Percentiles rank a stretch among this genome's conserved stretches.
These are phyloP conservation scores for Pythium sukuiense DNA, from an alignment of 352 stramenopile species.

Conservation along the genomic window DNA sequence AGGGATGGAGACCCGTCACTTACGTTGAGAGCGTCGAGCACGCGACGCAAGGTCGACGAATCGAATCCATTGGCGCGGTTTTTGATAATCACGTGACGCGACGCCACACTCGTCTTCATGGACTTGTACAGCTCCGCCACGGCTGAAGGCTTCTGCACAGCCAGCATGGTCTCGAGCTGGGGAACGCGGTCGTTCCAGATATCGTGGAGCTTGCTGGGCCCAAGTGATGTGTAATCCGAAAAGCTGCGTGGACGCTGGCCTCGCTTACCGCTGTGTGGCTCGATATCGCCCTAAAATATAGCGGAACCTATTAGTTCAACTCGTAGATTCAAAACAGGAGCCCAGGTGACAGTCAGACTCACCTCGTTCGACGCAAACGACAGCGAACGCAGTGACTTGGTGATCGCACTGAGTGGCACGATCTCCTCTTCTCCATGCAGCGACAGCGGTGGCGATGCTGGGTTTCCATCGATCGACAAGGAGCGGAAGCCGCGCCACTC, in stretches of 20 bases:
- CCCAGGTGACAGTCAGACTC: not conserved
- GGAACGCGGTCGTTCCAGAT: slow-evolving; percentile 29
- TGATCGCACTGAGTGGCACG: slow-evolving; percentile 36
- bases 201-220: slow-evolving; percentile 25
- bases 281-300: slow-evolving; percentile 10
- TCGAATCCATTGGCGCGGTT: slow-evolving; percentile 40
- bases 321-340: too few relatives aligned
- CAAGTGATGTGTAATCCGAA: slow-evolving; percentile 64
- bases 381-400: slow-evolving; percentile 52
- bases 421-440: slow-evolving; percentile 30
- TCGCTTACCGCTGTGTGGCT: slow-evolving; percentile 16
- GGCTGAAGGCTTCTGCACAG: not conserved
- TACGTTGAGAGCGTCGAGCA: slow-evolving; percentile 60
- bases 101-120: slow-evolving; percentile 59
- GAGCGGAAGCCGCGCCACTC: slow-evolving; percentile 41
- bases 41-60: slow-evolving; percentile 36
- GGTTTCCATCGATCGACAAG: slow-evolving; percentile 38
- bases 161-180: slow-evolving; percentile 1
- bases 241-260: slow-evolving; percentile 50
- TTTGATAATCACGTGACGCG: slow-evolving; percentile 66
- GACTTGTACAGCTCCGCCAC: slow-evolving; percentile 48
- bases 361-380: slow-evolving; percentile 30
- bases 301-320: too few relatives aligned
- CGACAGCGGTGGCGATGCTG: slow-evolving; percentile 20
- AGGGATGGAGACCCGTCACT: slow-evolving; percentile 10